Conservation (phyloP, 1,139 yeast genomes). For the Pichia sp. region DNA sequence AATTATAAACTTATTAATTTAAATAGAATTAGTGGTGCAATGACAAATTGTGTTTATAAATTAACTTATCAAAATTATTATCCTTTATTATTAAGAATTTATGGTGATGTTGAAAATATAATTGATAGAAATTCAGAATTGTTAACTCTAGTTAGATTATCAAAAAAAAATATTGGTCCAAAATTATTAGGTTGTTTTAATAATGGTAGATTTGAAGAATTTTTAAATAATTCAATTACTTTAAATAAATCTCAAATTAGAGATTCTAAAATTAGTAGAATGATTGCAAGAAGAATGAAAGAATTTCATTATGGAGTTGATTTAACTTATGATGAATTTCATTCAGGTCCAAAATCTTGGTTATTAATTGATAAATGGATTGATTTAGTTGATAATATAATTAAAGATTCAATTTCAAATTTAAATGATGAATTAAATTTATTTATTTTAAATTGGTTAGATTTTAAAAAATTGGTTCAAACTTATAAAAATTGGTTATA, state of each 20-base stretch:
- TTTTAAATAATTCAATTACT: slow-evolving; percentile 71
- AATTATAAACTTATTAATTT: slow-evolving; percentile 41
- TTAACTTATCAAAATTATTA: slow-evolving; percentile 39
- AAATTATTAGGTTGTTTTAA: slow-evolving; percentile 78
- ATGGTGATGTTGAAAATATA: slow-evolving; percentile 85
- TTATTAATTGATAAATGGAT: slow-evolving; percentile 68
- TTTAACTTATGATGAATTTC: slow-evolving; percentile 47
- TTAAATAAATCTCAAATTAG: slow-evolving; percentile 68
- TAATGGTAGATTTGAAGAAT: slow-evolving; percentile 92
- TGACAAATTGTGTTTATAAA: slow-evolving; percentile 84
- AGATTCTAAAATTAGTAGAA: slow-evolving; percentile 68
- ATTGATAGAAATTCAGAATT: slow-evolving; percentile 84
- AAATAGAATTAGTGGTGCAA: slow-evolving; percentile 78
- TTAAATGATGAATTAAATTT: slow-evolving; percentile 37
- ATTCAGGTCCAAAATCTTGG: slow-evolving; percentile 66
- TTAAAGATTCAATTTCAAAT: slow-evolving; percentile 27
- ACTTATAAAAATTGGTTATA: slow-evolving; percentile 61
- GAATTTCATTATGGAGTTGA: slow-evolving; percentile 81
- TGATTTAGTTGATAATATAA: slow-evolving; percentile 41
- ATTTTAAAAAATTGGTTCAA: slow-evolving; percentile 42
- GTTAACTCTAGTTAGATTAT: slow-evolving; percentile 62
- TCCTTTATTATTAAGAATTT: slow-evolving; percentile 64
- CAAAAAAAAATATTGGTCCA: slow-evolving; percentile 81
- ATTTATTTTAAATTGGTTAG: slow-evolving; percentile 43
- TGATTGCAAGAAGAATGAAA: slow-evolving; percentile 94